Evolutionary conservation across 2,329 filamentous ascomycete species (phyloP).

Genomic region (Dryadomyces quercus-mongolicae): DNA sequence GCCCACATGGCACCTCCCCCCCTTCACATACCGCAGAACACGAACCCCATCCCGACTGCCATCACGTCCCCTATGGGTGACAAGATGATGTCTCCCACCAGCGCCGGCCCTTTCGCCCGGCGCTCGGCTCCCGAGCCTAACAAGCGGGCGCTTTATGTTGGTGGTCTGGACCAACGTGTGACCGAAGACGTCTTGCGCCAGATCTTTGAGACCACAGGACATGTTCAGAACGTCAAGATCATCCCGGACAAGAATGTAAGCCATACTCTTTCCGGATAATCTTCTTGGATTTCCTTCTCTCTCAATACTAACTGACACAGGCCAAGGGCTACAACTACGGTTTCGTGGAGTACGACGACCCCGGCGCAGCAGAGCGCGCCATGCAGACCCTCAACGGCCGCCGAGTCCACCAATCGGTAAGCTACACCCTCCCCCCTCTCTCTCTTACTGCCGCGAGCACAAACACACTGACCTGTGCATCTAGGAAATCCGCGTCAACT

Average conservation of each 20-base stretch:
- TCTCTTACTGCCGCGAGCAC: neutral
- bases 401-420: conserved; percentile 89
- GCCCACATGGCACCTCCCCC: conserved; percentile 82
- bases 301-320: conserved; percentile 29
- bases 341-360: conserved; percentile 97
- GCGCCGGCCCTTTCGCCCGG: conserved; percentile 67
- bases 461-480: neutral
- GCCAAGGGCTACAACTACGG: conserved; percentile 98
- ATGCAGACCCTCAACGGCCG: conserved; percentile 96
- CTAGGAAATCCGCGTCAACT: conserved; percentile 97
- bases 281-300: no score
- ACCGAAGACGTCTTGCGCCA: conserved; percentile 94
- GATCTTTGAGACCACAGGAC: conserved; percentile 97
- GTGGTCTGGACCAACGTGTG: conserved; percentile 85
- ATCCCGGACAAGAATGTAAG: conserved; percentile 99
- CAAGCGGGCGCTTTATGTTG: conserved; percentile 93
- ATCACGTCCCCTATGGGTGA: conserved; percentile 77
- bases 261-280: no score
- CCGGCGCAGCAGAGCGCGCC: conserved; percentile 86
- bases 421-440: conserved; percentile 6
- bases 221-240: conserved; percentile 98
- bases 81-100: conserved; percentile 71
- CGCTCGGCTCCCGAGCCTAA: conserved; percentile 95
- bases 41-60: conserved; percentile 84
- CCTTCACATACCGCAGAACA: conserved; percentile 91